A percentile compares a stretch with the other conserved stretches of the same genome.
Conservation (phyloP, 139 green algal species). For the Haematococcus lacustris region DNA sequence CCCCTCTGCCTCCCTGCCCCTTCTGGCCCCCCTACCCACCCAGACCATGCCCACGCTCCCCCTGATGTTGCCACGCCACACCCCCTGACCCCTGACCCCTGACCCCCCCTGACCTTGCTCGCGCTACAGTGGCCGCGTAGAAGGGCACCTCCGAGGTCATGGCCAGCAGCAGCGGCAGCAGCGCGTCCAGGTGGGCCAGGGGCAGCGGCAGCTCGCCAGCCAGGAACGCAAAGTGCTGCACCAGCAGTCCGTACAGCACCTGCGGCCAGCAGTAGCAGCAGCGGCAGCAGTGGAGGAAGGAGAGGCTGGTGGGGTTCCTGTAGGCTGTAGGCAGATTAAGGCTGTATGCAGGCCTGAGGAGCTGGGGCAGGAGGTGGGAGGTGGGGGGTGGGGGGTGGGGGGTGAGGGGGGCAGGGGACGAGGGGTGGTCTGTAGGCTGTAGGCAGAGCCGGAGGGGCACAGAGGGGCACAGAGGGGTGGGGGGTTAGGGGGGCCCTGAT, state of each 20-base stretch:
- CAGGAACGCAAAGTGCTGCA: slow-evolving; percentile 85
- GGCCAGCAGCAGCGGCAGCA: slow-evolving; percentile 51
- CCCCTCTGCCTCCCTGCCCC: too few species aligned
- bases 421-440: too few species aligned
- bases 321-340: neutral
- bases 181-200: slow-evolving; percentile 55
- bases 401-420: too few species aligned
- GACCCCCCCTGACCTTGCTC: slow-evolving; percentile 36
- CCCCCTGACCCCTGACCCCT: too few species aligned
- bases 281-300: neutral
- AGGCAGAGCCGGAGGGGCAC: too few species aligned
- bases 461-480: too few species aligned
- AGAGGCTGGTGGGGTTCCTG: neutral
- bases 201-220: slow-evolving; percentile 55
- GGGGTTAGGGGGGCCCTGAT: too few species aligned
- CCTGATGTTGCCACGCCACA: too few species aligned
- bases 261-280: slow-evolving; percentile 37
- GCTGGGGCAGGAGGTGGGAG: too few species aligned
- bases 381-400: too few species aligned
- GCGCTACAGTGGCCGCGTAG: slow-evolving; percentile 80
- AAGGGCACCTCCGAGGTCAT: slow-evolving; percentile 48
- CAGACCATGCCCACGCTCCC: too few species aligned
- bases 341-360: neutral
- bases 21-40: too few species aligned
- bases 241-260: slow-evolving; percentile 80